Evolutionary conservation across 1,284 basidiomycete species (phyloP).

Genomic region (Cryptococcus sp.): DNA sequence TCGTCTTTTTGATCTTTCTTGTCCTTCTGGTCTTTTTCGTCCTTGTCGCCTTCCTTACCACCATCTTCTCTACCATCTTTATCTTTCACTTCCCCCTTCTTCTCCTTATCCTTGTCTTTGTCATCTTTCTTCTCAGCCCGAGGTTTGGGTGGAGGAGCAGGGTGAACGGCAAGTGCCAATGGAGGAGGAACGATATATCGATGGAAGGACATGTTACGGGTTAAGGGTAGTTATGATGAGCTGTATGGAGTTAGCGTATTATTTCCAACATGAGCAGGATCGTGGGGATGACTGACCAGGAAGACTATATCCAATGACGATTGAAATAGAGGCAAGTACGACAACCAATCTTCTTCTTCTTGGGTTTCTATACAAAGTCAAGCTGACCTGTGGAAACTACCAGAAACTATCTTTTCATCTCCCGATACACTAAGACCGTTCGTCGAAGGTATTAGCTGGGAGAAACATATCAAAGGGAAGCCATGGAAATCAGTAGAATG

Average conservation of each 20-base stretch:
- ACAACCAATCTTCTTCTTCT: no score
- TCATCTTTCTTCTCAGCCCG: slow-evolving; percentile 9
- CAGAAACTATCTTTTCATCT: no score
- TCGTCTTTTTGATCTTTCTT: background rate
- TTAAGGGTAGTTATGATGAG: background rate
- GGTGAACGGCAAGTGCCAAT: slow-evolving; percentile 26
- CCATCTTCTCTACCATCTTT: background rate
- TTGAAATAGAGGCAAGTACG: no score
- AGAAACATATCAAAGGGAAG: no score
- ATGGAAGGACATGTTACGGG: slow-evolving; percentile 30
- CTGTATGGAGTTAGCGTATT: background rate
- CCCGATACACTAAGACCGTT: no score
- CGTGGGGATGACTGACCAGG: no score
- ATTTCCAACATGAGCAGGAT: no score
- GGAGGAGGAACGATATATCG: slow-evolving; percentile 26
- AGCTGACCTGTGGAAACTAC: no score
- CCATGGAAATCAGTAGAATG: no score
- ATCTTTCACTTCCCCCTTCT: slow-evolving; percentile 1
- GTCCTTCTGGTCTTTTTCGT: background rate
- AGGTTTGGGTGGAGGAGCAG: slow-evolving; percentile 23
- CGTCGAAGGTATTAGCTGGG: no score
- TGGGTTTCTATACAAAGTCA: no score
- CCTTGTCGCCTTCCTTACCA: slow-evolving; percentile 1
- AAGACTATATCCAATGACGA: no score
- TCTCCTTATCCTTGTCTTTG: slow-evolving; percentile 1